Conservation (phyloP, 371 early-diverging fungal species). For the Zancudomyces culisetae region DNA sequence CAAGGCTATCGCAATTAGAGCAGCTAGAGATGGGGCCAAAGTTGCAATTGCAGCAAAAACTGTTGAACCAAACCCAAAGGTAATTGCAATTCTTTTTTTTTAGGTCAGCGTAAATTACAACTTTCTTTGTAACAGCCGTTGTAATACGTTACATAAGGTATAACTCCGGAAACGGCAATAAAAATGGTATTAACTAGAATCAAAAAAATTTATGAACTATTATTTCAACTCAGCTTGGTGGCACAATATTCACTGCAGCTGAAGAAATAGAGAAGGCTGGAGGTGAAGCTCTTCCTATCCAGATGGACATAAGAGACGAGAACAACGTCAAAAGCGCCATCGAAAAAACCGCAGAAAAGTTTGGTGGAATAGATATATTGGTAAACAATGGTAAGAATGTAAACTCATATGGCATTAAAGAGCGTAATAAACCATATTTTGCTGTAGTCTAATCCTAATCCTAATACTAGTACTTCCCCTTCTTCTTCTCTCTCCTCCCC, state of each 20-base stretch:
- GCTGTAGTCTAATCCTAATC: background rate
- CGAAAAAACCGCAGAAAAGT: conserved; percentile 30
- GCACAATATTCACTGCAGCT: conserved; percentile 54
- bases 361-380: conserved; percentile 52
- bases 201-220: no score
- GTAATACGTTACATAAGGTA: background rate
- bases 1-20: conserved; percentile 46
- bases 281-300: conserved; percentile 41
- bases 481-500: background rate
- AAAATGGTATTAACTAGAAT: background rate
- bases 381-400: conserved; percentile 32
- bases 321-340: conserved; percentile 38
- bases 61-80: conserved; percentile 43
- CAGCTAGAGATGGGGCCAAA: conserved; percentile 46
- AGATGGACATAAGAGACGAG: conserved; percentile 57
- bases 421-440: no score
- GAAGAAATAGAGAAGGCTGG: conserved; percentile 43
- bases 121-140: background rate
- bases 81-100: background rate
- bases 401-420: no score
- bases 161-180: background rate
- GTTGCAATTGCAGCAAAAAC: conserved; percentile 68
- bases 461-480: background rate
- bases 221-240: conserved; percentile 34
- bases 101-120: background rate